These are phyloP conservation scores for Mycena albidolilacea DNA, from an alignment of 768 basidiomycete species.

Conservation along the genomic window DNA sequence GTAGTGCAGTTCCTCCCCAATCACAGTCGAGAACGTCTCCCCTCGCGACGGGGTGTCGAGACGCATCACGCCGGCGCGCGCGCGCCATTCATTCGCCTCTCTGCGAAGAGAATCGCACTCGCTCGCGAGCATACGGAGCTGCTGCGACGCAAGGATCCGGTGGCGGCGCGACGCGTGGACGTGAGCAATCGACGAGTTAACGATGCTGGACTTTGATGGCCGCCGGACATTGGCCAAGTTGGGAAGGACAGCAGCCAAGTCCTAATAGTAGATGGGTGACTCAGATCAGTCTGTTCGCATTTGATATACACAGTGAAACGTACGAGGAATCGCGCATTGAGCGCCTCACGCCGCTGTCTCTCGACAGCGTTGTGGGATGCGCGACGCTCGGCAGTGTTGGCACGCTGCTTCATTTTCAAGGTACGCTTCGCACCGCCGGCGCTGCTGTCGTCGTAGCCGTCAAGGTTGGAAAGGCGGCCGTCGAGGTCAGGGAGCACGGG, in stretches of 20 bases:
- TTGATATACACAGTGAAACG: constrained; percentile 23
- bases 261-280: constrained; percentile 56
- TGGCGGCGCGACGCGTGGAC: constrained; percentile 74
- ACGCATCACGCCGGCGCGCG: constrained; percentile 67
- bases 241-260: constrained; percentile 79
- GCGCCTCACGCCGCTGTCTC: constrained; percentile 78
- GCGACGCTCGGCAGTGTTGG: constrained; percentile 85
- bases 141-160: constrained; percentile 73
- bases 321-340: constrained; percentile 78
- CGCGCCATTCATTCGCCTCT: constrained; percentile 84
- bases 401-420: constrained; percentile 54
- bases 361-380: constrained; percentile 88
- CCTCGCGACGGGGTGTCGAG: constrained; percentile 69
- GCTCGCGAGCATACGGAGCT: constrained; percentile 70
- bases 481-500: constrained; percentile 39
- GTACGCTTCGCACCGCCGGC: constrained; percentile 40
- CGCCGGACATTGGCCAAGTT: constrained; percentile 78
- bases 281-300: constrained; percentile 14
- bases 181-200: constrained; percentile 82
- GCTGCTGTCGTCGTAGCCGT: constrained; percentile 34
- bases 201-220: constrained; percentile 84
- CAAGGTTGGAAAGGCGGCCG: constrained; percentile 35
- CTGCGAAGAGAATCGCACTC: constrained; percentile 78
- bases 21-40: constrained; percentile 65
- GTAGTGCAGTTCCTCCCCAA: constrained; percentile 59